Base-by-base conservation (phyloP, 1,284 basidiomycete genomes). In the Inonotus hispidus region DNA sequence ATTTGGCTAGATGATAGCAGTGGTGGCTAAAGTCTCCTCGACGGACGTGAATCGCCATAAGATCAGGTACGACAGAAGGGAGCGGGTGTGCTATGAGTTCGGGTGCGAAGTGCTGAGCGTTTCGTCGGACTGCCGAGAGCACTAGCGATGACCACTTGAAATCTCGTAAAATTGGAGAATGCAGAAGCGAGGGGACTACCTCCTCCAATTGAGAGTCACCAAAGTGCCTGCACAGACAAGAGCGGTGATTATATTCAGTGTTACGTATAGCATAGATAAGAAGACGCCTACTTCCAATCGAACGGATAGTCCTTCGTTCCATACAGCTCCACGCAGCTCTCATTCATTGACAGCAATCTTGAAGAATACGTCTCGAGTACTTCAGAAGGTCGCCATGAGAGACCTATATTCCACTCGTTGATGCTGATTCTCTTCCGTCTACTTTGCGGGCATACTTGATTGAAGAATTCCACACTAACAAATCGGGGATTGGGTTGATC, bases 11-110 rank as follows among this genome's bases (percentile, higher is more conserved):
- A 60, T 74, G 68, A 0, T 64, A 45, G 63, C 85, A 87, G 65
- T 85, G 83, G 1, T 72, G 67, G 46, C 74, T 61, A 67, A 79
- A 88, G 68, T 87, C 85, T 2, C 85, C 85, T 23, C 84, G 73
- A 1, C 85, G 81, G 29, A 86, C 67, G 63, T 87, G 85, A 3
- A 88, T 68, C 1, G 78, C 84, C 10, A 87, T 70, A 1, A 84
- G 71, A 19, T 78, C 79, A 0, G 71, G 68, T 76, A 66, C 21
- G 62, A 61, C 39, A 59, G 68, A 65, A 25, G 66, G 68, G 49
- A 66, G 60, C 0, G 61, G 46, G 29, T 38, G 38, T 3, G 53
- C 50, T 54, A 66, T 58, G 16, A 63, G 38, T 8, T 19, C 19
- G 2, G 16, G 21, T 19, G 61, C 54, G 59, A 13, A 53, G 50